phyloP scores from a whole-genome alignment of 2,329 filamentous ascomycete species.

The Fusarium domesticum region DNA sequence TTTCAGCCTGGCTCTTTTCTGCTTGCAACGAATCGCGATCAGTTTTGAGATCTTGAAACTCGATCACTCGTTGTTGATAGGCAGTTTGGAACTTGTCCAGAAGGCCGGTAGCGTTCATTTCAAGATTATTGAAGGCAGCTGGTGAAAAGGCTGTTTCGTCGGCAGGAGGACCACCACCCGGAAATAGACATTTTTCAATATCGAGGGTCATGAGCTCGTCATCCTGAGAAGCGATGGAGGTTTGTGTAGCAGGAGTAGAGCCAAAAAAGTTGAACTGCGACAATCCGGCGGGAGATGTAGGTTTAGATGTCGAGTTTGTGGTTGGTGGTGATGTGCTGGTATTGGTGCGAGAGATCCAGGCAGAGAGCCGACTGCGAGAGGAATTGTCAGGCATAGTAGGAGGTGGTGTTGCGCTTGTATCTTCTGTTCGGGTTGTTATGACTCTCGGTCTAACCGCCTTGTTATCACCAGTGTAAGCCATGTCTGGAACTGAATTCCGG shows the following conservation, averaged over 20 bases:
- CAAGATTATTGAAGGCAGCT: slow-evolving; percentile 59
- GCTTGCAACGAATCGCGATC: slow-evolving; percentile 55
- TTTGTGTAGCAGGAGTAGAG: slow-evolving; percentile 45
- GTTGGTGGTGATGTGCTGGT: slow-evolving; percentile 15
- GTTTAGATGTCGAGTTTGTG: slow-evolving; percentile 35
- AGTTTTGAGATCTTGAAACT: slow-evolving; percentile 49
- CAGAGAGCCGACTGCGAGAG: slow-evolving; percentile 17
- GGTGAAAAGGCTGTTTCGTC: slow-evolving; percentile 55
- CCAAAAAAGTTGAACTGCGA: slow-evolving; percentile 48
- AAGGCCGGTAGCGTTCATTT: slow-evolving; percentile 54
- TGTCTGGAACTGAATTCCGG: slow-evolving; percentile 31
- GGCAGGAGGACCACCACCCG: slow-evolving; percentile 39
- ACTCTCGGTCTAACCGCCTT: slow-evolving; percentile 1
- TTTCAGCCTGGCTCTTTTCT: slow-evolving; percentile 55
- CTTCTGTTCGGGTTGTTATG: neutral
- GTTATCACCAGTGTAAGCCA: slow-evolving; percentile 34
- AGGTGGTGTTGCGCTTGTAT: slow-evolving; percentile 8
- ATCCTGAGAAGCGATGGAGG: slow-evolving; percentile 33
- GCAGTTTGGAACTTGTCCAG: slow-evolving; percentile 56
- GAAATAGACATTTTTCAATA: slow-evolving; percentile 54
- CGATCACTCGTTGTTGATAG: slow-evolving; percentile 51
- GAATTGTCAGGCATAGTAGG: slow-evolving; percentile 17
- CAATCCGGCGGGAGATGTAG: slow-evolving; percentile 25
- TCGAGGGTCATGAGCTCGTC: slow-evolving; percentile 57
- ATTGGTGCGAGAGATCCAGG: slow-evolving; percentile 26